A percentile compares a stretch with the other conserved stretches of the same genome.
phyloP scores from a whole-genome alignment of 129 eudicot species.

The Kitagawia praeruptora region DNA sequence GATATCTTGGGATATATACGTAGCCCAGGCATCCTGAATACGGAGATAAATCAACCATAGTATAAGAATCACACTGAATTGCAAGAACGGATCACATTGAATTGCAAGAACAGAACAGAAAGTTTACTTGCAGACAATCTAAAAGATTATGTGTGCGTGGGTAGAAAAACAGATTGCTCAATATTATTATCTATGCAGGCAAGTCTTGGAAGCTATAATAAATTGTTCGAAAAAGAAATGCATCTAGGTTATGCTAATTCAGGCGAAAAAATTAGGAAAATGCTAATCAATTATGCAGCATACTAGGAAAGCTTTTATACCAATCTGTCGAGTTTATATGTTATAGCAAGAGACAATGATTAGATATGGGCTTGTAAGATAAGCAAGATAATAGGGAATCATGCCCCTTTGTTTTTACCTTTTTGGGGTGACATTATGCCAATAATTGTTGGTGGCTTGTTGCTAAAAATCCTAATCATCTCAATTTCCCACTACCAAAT shows the following conservation, averaged over 20 bases:
- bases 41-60: background rate
- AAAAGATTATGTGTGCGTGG: background rate
- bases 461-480: background rate
- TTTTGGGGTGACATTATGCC: background rate
- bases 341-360: background rate
- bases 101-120: background rate
- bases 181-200: background rate
- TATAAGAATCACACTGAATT: background rate
- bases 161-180: background rate
- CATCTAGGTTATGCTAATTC: background rate
- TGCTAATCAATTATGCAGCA: background rate
- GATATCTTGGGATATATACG: conserved; percentile 47
- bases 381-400: background rate
- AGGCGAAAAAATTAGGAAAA: background rate
- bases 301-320: background rate
- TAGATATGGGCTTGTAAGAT: background rate
- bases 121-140: background rate
- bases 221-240: background rate
- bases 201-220: background rate
- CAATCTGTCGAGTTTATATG: background rate
- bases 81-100: background rate
- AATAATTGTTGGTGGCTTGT: background rate
- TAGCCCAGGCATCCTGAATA: conserved; percentile 75
- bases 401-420: background rate
- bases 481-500: background rate